phyloP scores from a whole-genome alignment of 2,329 filamentous ascomycete genomes.

The Venturia aucupariae region DNA sequence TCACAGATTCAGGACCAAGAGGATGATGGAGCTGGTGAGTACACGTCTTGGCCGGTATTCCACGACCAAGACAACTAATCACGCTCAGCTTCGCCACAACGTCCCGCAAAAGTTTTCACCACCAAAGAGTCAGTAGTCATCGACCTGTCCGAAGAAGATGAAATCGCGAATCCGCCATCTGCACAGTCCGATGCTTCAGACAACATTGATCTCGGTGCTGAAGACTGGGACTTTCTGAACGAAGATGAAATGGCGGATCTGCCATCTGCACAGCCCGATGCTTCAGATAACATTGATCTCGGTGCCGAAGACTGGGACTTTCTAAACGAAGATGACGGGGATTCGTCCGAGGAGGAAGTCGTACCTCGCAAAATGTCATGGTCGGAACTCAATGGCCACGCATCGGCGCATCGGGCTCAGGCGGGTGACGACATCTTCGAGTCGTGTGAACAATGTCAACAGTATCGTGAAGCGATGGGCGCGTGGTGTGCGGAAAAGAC shows the following conservation, averaged over 20 bases:
- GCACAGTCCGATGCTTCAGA: neutral
- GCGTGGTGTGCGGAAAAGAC: neutral
- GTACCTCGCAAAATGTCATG: neutral
- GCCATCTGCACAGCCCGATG: no score
- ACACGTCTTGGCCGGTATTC: neutral
- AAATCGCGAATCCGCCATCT: no score
- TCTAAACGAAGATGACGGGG: neutral
- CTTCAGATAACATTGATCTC: no score
- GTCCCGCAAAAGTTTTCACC: neutral
- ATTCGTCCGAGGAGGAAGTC: neutral
- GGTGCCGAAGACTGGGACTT: no score
- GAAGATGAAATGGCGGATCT: neutral
- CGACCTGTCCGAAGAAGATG: neutral
- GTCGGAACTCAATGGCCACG: neutral
- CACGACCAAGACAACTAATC: neutral
- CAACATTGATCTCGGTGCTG: neutral
- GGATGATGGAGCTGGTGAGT: neutral
- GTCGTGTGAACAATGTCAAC: neutral
- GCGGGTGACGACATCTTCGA: neutral
- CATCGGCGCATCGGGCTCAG: neutral
- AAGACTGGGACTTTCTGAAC: neutral
- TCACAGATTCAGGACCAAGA: neutral
- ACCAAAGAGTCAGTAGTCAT: neutral
- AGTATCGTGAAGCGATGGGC: neutral
- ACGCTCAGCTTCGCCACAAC: neutral